A percentile compares a stretch with the other conserved stretches of the same genome.
Evolutionary conservation across 192 early-diverging fungal species (phyloP).

Genomic region (Phlyctochytrium bullatum): DNA sequence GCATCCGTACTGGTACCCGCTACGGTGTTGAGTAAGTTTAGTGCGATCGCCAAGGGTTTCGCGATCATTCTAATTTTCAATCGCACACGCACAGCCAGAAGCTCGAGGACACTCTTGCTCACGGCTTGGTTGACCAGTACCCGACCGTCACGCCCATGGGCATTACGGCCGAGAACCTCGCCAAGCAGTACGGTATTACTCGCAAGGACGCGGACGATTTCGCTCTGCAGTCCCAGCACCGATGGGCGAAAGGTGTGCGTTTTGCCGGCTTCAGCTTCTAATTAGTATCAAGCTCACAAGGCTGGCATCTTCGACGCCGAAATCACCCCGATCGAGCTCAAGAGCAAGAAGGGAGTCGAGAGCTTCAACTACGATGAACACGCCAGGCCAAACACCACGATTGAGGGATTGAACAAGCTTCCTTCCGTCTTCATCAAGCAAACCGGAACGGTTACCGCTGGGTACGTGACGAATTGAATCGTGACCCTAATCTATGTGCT

Average conservation of each 20-base stretch:
- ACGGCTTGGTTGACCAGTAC: conserved; percentile 81
- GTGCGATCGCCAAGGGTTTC: neutral
- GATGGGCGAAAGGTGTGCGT: conserved; percentile 72
- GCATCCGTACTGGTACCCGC: conserved; percentile 79
- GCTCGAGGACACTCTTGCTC: conserved; percentile 86
- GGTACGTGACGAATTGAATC: too few relatives aligned
- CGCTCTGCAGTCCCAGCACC: conserved; percentile 79
- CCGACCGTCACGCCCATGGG: conserved; percentile 85
- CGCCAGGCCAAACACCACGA: conserved; percentile 79
- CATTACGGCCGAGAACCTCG: conserved; percentile 93
- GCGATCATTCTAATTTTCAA: conserved; percentile 11
- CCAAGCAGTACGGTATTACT: conserved; percentile 75
- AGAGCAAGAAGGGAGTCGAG: conserved; percentile 73
- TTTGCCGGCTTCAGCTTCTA: neutral
- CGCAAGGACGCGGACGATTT: conserved; percentile 82
- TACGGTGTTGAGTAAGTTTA: conserved; percentile 72
- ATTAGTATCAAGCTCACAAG: conserved; percentile 51
- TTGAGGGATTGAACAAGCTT: conserved; percentile 76
- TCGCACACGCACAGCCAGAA: conserved; percentile 46
- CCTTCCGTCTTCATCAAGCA: conserved; percentile 86
- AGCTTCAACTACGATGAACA: conserved; percentile 80
- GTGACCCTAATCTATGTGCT: conserved; percentile 20
- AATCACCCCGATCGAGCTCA: conserved; percentile 80
- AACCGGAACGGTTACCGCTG: conserved; percentile 84
- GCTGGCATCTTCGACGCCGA: conserved; percentile 78